These are phyloP conservation scores for Prunus mongolica DNA, from an alignment of 306 rosid genomes.

Conservation along the genomic window DNA sequence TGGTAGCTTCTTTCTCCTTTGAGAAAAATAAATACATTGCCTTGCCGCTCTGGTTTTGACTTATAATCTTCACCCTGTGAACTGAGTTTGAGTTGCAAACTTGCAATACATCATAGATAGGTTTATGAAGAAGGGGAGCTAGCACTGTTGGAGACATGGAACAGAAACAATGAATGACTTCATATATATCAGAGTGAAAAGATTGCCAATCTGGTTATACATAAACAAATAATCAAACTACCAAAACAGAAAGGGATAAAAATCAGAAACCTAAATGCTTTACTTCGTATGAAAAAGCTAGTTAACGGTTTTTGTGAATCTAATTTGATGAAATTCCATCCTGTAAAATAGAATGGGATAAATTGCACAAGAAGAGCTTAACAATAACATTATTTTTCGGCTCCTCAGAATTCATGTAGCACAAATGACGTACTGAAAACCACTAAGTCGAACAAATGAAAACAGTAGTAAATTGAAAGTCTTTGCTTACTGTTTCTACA, in stretches of 20 bases:
- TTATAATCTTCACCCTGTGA: background rate
- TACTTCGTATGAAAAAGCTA: too few species aligned
- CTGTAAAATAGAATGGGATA: background rate
- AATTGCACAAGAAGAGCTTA: background rate
- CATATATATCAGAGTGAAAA: background rate
- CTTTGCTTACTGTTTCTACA: slow-evolving; percentile 24
- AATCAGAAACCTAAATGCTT: too few species aligned
- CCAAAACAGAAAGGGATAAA: too few species aligned
- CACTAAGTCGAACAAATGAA: background rate
- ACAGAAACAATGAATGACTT: background rate
- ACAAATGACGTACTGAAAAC: background rate
- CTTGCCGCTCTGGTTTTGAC: background rate
- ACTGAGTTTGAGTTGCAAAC: background rate
- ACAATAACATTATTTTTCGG: background rate
- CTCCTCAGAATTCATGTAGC: background rate
- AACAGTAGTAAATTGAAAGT: background rate
- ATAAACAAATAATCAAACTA: too few species aligned
- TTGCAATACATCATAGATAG: background rate
- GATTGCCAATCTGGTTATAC: background rate
- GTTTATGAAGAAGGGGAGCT: background rate
- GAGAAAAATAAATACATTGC: background rate
- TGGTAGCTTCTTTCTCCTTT: background rate
- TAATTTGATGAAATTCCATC: too few species aligned
- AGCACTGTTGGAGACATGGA: background rate
- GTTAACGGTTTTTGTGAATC: too few species aligned